These are phyloP conservation scores for Colletotrichum kahawae DNA, from an alignment of 2,329 filamentous ascomycete species.

Conservation along the genomic window DNA sequence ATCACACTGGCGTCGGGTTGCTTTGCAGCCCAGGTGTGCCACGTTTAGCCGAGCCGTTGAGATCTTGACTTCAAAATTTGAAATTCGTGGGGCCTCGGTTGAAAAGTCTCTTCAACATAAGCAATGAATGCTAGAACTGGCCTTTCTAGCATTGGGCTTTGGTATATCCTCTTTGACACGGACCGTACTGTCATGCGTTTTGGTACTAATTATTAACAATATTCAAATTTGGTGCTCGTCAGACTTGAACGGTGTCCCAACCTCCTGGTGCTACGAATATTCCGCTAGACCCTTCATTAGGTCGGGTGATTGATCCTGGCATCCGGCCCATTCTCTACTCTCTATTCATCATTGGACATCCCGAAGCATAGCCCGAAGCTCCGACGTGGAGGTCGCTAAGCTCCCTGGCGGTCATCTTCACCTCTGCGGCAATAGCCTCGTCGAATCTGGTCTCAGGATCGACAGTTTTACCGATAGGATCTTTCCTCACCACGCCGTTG, in stretches of 20 bases:
- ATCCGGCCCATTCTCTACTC: background rate
- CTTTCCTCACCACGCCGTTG: constrained; percentile 9
- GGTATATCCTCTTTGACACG: background rate
- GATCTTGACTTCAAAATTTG: background rate
- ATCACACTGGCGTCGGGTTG: background rate
- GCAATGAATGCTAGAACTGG: background rate
- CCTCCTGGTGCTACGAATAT: background rate
- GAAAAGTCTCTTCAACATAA: fast-evolving
- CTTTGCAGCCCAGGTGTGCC: background rate
- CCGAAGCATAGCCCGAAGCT: background rate
- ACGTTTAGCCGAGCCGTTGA: background rate
- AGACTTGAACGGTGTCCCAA: background rate
- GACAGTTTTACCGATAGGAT: background rate
- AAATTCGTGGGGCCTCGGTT: background rate
- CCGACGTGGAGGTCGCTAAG: constrained; percentile 1
- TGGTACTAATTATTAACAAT: background rate
- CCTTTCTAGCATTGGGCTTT: no score
- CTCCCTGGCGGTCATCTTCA: background rate
- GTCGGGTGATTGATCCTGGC: background rate
- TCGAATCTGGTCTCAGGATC: constrained; percentile 13
- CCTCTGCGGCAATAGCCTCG: background rate
- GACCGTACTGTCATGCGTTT: background rate
- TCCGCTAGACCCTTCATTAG: background rate
- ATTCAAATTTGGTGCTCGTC: background rate
- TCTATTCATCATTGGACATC: constrained; percentile 19